A percentile compares a stretch with the other conserved stretches of the same genome.
These are phyloP conservation scores for Peronosclerospora sorghi DNA, from an alignment of 352 stramenopile species.

Conservation along the genomic window DNA sequence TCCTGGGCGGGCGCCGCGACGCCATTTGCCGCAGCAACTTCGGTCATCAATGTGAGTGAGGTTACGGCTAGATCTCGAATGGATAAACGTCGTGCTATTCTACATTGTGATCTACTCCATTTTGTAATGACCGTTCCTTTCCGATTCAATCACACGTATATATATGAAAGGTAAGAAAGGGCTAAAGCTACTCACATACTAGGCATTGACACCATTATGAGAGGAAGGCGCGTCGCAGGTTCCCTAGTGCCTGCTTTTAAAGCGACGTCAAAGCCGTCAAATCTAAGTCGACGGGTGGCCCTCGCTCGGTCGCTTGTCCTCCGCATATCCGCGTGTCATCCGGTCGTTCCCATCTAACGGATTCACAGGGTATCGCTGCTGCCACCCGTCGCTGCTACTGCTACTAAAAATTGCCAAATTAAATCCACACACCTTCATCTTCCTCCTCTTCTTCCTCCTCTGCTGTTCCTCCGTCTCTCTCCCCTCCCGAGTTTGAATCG, in stretches of 20 bases:
- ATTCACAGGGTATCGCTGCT: too few species aligned
- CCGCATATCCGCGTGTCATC: conserved; percentile 11
- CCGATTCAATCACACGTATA: conserved; percentile 14
- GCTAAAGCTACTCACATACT: conserved; percentile 29
- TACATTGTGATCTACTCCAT: too few species aligned
- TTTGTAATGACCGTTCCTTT: background rate
- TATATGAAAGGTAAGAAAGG: conserved; percentile 11
- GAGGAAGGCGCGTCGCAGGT: conserved; percentile 5
- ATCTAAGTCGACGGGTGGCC: conserved; percentile 22
- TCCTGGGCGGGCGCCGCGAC: conserved; percentile 17
- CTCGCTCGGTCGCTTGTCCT: conserved; percentile 13
- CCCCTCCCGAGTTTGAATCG: conserved; percentile 43
- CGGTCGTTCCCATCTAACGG: too few species aligned
- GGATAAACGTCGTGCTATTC: too few species aligned
- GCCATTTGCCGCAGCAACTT: conserved; percentile 1
- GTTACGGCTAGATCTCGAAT: too few species aligned
- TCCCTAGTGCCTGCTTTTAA: conserved; percentile 11
- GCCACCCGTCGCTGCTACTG: conserved; percentile 1
- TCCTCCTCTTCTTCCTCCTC: conserved; percentile 50
- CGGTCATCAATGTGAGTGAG: conserved; percentile 6
- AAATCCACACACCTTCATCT: conserved; percentile 83
- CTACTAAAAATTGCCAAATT: conserved; percentile 21
- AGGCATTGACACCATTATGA: conserved; percentile 19
- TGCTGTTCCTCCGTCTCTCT: conserved; percentile 44
- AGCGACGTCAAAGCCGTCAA: conserved; percentile 11